Conservation (phyloP, 2,329 filamentous ascomycete genomes). For the Gnomoniopsis smithogilvyi region DNA sequence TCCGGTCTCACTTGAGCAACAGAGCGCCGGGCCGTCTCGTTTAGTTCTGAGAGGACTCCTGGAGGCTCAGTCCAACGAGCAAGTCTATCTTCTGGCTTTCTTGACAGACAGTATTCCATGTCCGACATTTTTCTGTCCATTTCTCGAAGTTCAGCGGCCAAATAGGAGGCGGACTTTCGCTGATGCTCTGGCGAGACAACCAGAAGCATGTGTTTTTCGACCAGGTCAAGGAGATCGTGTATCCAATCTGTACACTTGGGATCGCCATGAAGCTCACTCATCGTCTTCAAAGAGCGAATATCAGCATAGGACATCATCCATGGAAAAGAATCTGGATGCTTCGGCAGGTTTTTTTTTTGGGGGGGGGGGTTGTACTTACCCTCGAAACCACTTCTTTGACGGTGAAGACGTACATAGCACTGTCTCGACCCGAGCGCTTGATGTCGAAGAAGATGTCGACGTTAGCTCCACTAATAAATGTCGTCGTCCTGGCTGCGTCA, state of each 20-base stretch:
- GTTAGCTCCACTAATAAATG: background rate
- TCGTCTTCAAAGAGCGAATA: no score
- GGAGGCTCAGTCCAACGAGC: background rate
- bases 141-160: background rate
- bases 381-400: conserved; percentile 3
- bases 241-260: background rate
- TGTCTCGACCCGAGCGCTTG: background rate
- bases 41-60: background rate
- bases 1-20: background rate
- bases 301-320: no score
- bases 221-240: background rate
- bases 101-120: background rate
- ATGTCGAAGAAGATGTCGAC: conserved; percentile 5
- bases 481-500: background rate
- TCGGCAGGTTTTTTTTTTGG: no score
- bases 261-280: background rate
- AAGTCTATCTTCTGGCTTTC: background rate
- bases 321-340: no score
- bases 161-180: background rate
- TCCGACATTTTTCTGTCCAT: background rate
- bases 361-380: background rate
- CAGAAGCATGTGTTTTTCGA: conserved; percentile 5
- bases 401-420: background rate
- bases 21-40: background rate
- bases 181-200: background rate